A percentile compares a stretch with the other conserved stretches of the same genome.
These are phyloP conservation scores for Mesembryanthemum crystallinum DNA, from an alignment of 148 eudicot species.

Conservation along the genomic window DNA sequence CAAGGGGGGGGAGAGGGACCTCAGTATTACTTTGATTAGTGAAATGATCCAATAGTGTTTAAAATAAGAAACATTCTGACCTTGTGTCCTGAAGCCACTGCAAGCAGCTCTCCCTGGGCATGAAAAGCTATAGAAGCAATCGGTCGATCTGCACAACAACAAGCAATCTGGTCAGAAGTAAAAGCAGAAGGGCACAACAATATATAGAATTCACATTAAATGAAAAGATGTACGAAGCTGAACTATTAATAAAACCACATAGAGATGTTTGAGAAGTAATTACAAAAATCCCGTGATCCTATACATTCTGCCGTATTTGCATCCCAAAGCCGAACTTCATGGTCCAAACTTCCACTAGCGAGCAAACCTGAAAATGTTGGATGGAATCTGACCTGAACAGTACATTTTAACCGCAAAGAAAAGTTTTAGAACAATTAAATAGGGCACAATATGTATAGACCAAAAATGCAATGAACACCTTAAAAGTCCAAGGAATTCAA, in stretches of 20 bases:
- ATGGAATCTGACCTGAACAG: constrained; percentile 35
- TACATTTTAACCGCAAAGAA: neutral
- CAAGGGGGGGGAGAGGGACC: neutral
- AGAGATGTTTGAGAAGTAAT: constrained; percentile 16
- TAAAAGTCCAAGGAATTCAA: neutral
- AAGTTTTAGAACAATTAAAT: no score
- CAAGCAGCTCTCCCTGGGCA: constrained; percentile 90
- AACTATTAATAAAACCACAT: neutral
- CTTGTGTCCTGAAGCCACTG: constrained; percentile 99
- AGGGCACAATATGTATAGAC: neutral
- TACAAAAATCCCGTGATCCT: constrained; percentile 93
- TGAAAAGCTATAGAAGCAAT: constrained; percentile 99
- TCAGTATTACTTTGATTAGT: constrained; percentile 4
- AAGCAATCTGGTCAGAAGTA: constrained; percentile 14
- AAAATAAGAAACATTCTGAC: constrained; percentile 33
- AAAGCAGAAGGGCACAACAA: neutral
- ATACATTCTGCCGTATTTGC: constrained; percentile 86
- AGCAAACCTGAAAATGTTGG: constrained; percentile 65
- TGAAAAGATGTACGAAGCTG: neutral
- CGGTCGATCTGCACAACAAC: constrained; percentile 69
- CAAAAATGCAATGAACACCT: neutral
- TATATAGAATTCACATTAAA: neutral
- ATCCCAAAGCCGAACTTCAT: constrained; percentile 99
- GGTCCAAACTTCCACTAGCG: constrained; percentile 98
- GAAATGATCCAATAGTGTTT: constrained; percentile 1